Evolutionary conservation across 768 basidiomycete genomes (phyloP), one percentile per base, ranked within the genome.

Genomic region (Phanerochaete carnosa): DNA sequence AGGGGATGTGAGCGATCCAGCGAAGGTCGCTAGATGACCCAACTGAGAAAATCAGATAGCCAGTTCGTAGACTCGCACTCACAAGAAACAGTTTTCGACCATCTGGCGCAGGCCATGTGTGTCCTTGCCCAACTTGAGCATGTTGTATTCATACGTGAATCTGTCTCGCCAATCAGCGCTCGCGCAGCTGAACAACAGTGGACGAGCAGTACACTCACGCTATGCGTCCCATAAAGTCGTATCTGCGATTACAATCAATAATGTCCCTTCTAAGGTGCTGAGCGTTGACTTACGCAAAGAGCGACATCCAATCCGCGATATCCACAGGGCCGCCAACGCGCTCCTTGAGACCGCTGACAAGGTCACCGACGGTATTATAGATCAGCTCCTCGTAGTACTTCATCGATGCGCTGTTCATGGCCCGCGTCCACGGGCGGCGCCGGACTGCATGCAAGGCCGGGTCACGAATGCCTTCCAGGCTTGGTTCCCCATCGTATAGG

Each of bases 201-300:
- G 7, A 35, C 33, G 28, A 5, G 50, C 6, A 16, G 35, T n/a
- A 23, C 5, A 46, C 62, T 1, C 29, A 63, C 62, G 58, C 57
- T 53, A 63, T 59, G 25, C 53, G 50, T 2, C 62, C 58, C 62
- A 63, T 63, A 28, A 63, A 54, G 29, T 63, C 62, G 26, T 55
- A 19, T 22, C 57, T 58, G 43, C 35, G 33, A 13, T 46, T n/a
- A 25, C 16, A 13, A 22, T 53, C 5, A 53, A 22, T 23, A n/a
- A n/a, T n/a, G n/a, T 9, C 30, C 8, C 22, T 23, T 2, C 3
- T 23, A 11, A 25, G 25, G 8, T 23, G 30, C 32, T 16, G 13
- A 19, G 12, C 8, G 22, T 16, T 19, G 30, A 26, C 39, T 43
- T 19, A 61, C 60, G 55, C 60, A 23, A 57, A 61, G 55, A 61